Percentiles rank a stretch among this genome's conserved stretches.
Conservation (phyloP, 2,329 filamentous ascomycete genomes). For the Lasiodiplodia gonubiensis region DNA sequence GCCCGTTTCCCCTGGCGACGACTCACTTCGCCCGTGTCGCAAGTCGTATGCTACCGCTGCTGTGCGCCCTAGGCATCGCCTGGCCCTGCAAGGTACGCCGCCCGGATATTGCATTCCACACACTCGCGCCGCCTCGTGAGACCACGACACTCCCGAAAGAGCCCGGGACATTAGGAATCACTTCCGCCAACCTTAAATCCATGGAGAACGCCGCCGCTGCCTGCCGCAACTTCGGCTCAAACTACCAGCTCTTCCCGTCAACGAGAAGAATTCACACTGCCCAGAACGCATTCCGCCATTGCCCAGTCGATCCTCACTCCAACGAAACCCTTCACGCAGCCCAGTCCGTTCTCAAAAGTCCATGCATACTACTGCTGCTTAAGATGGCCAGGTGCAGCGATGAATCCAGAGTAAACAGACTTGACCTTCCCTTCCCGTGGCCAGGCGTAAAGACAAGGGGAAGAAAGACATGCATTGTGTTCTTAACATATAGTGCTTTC, state of each 20-base stretch:
- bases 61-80: conserved; percentile 4
- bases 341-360: background rate
- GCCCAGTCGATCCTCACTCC: background rate
- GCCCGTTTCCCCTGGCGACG: conserved; percentile 18
- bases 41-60: conserved; percentile 6
- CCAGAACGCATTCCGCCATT: background rate
- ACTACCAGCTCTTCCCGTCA: background rate
- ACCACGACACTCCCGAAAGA: background rate
- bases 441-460: background rate
- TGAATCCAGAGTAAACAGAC: background rate
- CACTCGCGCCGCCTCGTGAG: conserved; percentile 6
- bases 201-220: background rate
- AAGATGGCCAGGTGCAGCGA: background rate
- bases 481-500: background rate
- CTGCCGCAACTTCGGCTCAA: too few species aligned
- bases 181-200: conserved; percentile 21
- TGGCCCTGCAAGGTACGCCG: conserved; percentile 27
- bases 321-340: too few species aligned
- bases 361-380: background rate
- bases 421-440: background rate
- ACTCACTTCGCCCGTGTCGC: conserved; percentile 9
- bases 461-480: background rate
- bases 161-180: background rate
- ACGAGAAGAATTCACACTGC: background rate
- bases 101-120: conserved; percentile 27